Evolutionary conservation across 129 eudicot species (phyloP).

Genomic region (Flaveria linearis): DNA sequence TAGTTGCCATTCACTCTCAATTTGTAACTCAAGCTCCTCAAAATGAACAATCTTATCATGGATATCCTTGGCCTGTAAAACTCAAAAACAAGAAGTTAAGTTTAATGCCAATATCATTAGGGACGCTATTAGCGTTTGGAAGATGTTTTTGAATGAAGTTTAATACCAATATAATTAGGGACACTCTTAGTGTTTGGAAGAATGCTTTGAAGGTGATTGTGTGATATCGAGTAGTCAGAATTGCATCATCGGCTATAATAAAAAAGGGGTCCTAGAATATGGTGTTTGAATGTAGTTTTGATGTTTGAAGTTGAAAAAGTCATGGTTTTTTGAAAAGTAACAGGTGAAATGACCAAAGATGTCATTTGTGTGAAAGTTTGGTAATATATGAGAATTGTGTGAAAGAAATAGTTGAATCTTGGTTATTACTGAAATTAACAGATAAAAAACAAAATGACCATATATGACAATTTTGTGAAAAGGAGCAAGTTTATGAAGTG

Average conservation of each 20-base stretch:
- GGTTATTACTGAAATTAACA: not conserved
- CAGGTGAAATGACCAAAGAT: not conserved
- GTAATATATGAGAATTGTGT: not conserved
- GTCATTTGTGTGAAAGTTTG: conserved; percentile 13
- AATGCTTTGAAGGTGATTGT: not conserved
- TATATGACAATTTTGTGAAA: not conserved
- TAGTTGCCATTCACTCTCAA: conserved; percentile 68
- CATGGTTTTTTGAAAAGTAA: not conserved
- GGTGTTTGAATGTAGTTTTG: too few relatives aligned
- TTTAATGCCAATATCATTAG: conserved; percentile 57
- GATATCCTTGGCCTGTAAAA: conserved; percentile 59
- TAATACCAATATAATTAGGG: conserved; percentile 52
- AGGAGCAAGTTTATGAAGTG: not conserved
- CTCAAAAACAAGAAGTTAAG: conserved; percentile 26
- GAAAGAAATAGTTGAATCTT: not conserved
- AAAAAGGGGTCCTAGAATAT: not conserved
- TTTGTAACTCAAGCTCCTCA: conserved; percentile 69
- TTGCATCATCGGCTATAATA: not conserved
- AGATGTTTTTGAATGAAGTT: conserved; percentile 31
- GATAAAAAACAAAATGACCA: not conserved
- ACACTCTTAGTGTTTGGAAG: conserved; percentile 28
- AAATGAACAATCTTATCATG: conserved; percentile 55
- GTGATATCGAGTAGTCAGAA: not conserved
- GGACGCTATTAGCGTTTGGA: conserved; percentile 26
- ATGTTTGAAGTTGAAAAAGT: not conserved